Base-by-base conservation (phyloP, 2,329 filamentous ascomycete genomes). In the Colletotrichum kahawae region DNA sequence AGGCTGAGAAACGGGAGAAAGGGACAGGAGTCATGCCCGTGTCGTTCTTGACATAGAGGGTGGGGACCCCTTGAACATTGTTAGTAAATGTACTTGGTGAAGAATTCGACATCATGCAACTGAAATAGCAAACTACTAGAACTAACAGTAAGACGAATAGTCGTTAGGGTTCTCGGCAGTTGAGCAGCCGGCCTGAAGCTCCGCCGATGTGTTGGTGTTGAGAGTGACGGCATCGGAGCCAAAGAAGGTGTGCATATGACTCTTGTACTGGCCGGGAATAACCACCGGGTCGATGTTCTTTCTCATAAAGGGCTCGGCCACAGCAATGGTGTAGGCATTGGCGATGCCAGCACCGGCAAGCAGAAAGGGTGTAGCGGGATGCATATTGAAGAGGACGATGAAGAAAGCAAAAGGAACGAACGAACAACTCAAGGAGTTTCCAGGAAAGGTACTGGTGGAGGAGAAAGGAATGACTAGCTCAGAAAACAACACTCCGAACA, bases 101-200 rank as follows among this genome's bases (percentile, higher is more conserved):
- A 24, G n/a, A 54, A 9, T 13, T 9, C 4, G 13, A 7, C 1
- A 4, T 13, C 18, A 51, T 4, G 38, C 4, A 10, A 5, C 16
- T 31, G 2, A 16, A 9, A 4, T 5, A 29, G 8, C 2, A 14
- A 1, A 1, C 12, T 10, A 9, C 4, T 13, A 9, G 29, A 29
- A 66, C 81, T 67, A 72, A 82, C 85, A 88, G 82, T 88, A 88
- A 5, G 83, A 80, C 0, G 85, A 87, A 2, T 87, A 79, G 71
- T 88, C 87, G 69, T 88, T 88, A 24, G 85, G 84, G 79, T 88
- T 88, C 75, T 87, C 80, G 18, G 82, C 84, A 10, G 82, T 85
- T 12, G 86, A 84, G 81, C 87, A 88, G 10, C 87, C 87, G 4
- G 79, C 77, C 54, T 86, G 85, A 1, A 88, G 81, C 70, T 82